These are phyloP conservation scores for Gastrolobium bilobum DNA, from an alignment of 306 rosid genomes.

Conservation along the genomic window DNA sequence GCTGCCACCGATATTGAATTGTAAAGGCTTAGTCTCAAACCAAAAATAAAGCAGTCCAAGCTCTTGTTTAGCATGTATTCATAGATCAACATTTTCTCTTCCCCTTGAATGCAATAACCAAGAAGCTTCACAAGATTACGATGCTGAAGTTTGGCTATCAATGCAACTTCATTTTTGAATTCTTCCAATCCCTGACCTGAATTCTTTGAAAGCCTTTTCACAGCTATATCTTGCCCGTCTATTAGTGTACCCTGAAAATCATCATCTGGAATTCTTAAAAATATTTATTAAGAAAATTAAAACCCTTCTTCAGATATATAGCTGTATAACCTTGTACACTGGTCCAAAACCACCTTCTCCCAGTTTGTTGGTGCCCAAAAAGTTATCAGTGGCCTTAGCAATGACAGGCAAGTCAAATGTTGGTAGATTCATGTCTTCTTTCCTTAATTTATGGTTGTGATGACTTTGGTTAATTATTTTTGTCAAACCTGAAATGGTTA, in stretches of 20 bases:
- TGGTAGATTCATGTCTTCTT: constrained; percentile 20
- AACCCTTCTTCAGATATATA: not conserved
- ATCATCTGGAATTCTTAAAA: not conserved
- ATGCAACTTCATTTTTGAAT: constrained; percentile 37
- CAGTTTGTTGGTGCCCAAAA: constrained; percentile 22
- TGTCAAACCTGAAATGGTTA: not conserved
- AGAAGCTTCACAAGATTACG: constrained; percentile 47
- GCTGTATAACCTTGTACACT: constrained; percentile 44
- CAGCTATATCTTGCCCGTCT: constrained; percentile 33
- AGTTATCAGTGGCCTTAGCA: constrained; percentile 33
- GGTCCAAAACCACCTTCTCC: constrained; percentile 53
- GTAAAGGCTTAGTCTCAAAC: constrained; percentile 16
- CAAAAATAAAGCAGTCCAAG: constrained; percentile 45
- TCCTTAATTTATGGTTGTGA: not conserved
- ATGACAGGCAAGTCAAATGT: constrained; percentile 30
- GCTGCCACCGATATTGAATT: not conserved
- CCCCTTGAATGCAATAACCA: constrained; percentile 34
- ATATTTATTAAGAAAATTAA: not conserved
- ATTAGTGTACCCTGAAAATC: not conserved
- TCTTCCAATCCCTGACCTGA: constrained; percentile 36
- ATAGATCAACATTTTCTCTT: constrained; percentile 33
- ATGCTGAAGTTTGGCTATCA: constrained; percentile 44
- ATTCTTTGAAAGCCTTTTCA: constrained; percentile 29
- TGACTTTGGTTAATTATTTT: not conserved
- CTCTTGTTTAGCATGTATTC: constrained; percentile 41